These are phyloP conservation scores for Termitomyces sp. DNA, from an alignment of 768 basidiomycete genomes.

Conservation along the genomic window DNA sequence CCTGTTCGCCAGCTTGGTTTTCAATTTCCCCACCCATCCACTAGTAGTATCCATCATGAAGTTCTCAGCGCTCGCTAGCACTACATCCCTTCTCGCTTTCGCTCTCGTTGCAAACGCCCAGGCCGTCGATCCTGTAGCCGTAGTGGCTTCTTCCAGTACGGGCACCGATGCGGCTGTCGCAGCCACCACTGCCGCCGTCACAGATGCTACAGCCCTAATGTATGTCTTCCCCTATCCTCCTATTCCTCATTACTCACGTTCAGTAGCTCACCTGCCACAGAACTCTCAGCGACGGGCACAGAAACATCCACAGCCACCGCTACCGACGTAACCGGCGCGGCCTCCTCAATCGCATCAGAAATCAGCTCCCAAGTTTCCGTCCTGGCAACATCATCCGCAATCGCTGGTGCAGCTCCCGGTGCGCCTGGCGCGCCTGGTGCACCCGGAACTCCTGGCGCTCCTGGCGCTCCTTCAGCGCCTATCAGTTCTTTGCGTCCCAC, in stretches of 20 bases:
- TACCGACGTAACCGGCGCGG: background rate
- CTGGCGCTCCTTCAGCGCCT: background rate
- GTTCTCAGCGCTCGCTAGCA: slow-evolving; percentile 10
- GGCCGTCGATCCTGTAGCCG: background rate
- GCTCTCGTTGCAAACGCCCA: slow-evolving; percentile 4
- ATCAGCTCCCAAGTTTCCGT: background rate
- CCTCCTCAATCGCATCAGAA: slow-evolving; percentile 1
- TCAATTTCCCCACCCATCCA: background rate
- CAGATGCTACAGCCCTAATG: background rate
- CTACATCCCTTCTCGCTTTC: slow-evolving; percentile 7
- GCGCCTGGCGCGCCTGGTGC: background rate
- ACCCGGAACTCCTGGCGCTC: background rate
- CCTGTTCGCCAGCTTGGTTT: background rate
- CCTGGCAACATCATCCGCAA: background rate
- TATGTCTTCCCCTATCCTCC: background rate
- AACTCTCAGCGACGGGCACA: background rate
- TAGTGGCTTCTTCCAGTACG: background rate
- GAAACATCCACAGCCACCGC: background rate
- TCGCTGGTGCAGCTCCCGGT: background rate
- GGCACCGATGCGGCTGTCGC: background rate
- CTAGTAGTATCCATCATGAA: slow-evolving; percentile 3
- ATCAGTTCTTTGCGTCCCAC: background rate
- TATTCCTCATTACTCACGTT: background rate
- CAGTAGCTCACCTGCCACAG: background rate
- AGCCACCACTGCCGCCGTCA: background rate